phyloP scores from a whole-genome alignment of 192 early-diverging fungal genomes.

The Coemansia sp. region DNA sequence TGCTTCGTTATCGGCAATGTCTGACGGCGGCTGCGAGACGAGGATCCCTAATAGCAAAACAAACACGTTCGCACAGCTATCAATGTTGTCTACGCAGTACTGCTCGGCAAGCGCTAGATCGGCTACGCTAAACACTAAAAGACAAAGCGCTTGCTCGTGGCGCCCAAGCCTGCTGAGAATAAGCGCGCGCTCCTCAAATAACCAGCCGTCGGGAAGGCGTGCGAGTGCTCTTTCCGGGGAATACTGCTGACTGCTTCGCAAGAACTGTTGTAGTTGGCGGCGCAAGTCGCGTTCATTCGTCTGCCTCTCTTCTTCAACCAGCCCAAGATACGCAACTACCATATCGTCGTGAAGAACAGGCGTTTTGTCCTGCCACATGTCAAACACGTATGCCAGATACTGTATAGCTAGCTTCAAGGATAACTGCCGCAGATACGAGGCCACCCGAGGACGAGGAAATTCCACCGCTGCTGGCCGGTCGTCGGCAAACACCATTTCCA shows the following conservation, averaged over 20 bases:
- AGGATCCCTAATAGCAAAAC: slow-evolving; percentile 42
- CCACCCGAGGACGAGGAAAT: slow-evolving; percentile 61
- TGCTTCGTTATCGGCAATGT: slow-evolving; percentile 37
- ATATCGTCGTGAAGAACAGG: slow-evolving; percentile 79
- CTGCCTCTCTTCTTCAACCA: slow-evolving; percentile 42
- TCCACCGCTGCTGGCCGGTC: slow-evolving; percentile 58
- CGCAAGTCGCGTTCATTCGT: slow-evolving; percentile 12
- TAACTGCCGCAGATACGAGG: slow-evolving; percentile 66
- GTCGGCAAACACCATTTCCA: slow-evolving; percentile 53
- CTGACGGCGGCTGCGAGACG: slow-evolving; percentile 28
- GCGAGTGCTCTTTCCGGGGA: slow-evolving; percentile 72
- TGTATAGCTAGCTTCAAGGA: slow-evolving; percentile 65
- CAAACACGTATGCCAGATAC: slow-evolving; percentile 83
- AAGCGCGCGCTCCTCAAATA: slow-evolving; percentile 80
- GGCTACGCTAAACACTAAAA: slow-evolving; percentile 78
- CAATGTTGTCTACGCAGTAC: slow-evolving; percentile 60
- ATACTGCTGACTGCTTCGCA: slow-evolving; percentile 70
- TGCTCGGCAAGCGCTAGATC: slow-evolving; percentile 59
- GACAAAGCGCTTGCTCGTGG: slow-evolving; percentile 80
- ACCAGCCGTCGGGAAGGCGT: slow-evolving; percentile 71
- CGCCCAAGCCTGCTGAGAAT: slow-evolving; percentile 79
- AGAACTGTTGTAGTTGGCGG: slow-evolving; percentile 60
- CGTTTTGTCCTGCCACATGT: slow-evolving; percentile 62
- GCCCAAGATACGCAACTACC: slow-evolving; percentile 75
- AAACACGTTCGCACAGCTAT: slow-evolving; percentile 26